Evolutionary conservation across 179 eudicot species (phyloP), one percentile per base, ranked within the genome.

Genomic region (Camellia oleifera): DNA sequence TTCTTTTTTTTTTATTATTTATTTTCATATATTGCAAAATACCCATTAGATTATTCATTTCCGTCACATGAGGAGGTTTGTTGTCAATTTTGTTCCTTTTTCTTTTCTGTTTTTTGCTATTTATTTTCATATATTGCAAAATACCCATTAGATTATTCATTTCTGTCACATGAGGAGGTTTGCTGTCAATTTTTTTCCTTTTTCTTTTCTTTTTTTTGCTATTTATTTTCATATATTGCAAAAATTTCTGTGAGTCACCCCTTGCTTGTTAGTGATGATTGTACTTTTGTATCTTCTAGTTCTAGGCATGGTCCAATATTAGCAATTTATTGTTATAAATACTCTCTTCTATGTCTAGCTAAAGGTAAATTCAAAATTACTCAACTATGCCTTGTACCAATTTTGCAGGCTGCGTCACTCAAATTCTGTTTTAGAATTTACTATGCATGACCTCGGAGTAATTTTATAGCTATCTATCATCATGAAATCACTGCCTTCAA

Each of bases 61-160:
- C 26, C 26, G 26, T 23, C 26, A 23, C 26, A 23, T 23, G 26
- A 23, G 26, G 26, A 23, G 26, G 26, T 23, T 23, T 23, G 26
- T 23, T 23, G 26, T 23, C 26, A 23, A 23, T 23, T 23, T 23
- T 23, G 26, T 23, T 23, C 26, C 26, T 23, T 23, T 23, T 23
- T 23, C 26, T 23, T 23, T 23, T 23, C 26, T 23, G 26, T 52
- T 74, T 20, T 69, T 42, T 65, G 70, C 75, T 42, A 44, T 18
- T 69, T 63, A 53, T 20, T 48, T 40, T 52, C 63, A 26, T 72
- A 13, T 42, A 11, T 75, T 74, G 72, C 53, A 66, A 69, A 77
- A 23, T 10, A 23, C 26, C 26, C 26, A 23, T 23, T 23, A 23
- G 26, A 23, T 23, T 23, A 23, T 23, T 23, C 26, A 23, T 23